Conservation (phyloP, 306 rosid genomes). For the Inga oerstediana region DNA sequence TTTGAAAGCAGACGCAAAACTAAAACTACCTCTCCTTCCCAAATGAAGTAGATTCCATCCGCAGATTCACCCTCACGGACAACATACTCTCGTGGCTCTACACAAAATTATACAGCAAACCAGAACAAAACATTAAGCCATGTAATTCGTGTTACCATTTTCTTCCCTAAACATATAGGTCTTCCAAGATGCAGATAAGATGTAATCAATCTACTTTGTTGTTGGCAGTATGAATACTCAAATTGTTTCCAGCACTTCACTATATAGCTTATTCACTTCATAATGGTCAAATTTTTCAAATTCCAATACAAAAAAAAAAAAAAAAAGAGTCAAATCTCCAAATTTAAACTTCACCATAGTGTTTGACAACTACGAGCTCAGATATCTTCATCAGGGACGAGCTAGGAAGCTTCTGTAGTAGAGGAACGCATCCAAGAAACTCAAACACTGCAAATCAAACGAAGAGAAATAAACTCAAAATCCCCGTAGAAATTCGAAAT, state of each 20-base stretch:
- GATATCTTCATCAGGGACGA: conserved; percentile 70
- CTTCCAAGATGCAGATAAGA: neutral
- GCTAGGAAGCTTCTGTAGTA: conserved; percentile 82
- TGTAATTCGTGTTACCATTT: neutral
- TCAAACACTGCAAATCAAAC: conserved; percentile 66
- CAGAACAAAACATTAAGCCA: conserved; percentile 16
- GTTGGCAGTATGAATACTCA: neutral
- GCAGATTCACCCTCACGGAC: conserved; percentile 82
- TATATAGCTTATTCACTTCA: neutral
- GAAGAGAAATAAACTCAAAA: conserved; percentile 9
- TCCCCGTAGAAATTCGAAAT: conserved; percentile 4
- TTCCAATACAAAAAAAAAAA: conserved; percentile 14
- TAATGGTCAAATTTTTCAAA: neutral
- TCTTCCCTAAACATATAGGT: conserved; percentile 15
- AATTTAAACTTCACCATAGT: conserved; percentile 50
- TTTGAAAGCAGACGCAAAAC: neutral
- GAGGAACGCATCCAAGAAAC: conserved; percentile 78
- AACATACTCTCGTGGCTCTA: conserved; percentile 67
- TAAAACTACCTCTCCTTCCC: conserved; percentile 85
- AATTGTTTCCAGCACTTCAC: conserved; percentile 13
- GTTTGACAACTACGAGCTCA: conserved; percentile 54
- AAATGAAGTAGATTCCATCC: conserved; percentile 83
- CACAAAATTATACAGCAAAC: conserved; percentile 29
- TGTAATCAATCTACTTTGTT: neutral
- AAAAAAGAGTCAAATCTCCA: neutral